Evolutionary conservation across 805 yeast genomes (phyloP).

Genomic region (Metschnikowia lunata): DNA sequence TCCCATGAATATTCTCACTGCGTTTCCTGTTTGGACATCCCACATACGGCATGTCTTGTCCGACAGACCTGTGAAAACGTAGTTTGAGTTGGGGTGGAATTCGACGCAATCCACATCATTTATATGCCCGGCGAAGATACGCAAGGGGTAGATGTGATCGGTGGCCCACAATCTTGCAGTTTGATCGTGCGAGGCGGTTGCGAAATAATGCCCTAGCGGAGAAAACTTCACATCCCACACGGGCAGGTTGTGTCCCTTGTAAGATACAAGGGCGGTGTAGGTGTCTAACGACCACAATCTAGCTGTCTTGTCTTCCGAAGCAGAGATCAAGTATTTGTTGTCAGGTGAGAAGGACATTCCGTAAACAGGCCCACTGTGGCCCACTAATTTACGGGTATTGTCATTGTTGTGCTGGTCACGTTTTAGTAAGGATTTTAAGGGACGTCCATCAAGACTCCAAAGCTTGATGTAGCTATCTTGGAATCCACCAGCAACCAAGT

Average conservation of each 20-base stretch:
- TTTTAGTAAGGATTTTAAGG: slow-evolving; percentile 59
- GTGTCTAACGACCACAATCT: slow-evolving; percentile 94
- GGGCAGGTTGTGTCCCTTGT: slow-evolving; percentile 94
- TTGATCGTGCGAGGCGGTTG: slow-evolving; percentile 97
- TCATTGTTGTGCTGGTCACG: slow-evolving; percentile 48
- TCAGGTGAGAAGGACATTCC: slow-evolving; percentile 91
- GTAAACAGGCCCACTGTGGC: slow-evolving; percentile 93
- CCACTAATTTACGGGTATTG: slow-evolving; percentile 60
- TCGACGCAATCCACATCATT: slow-evolving; percentile 93
- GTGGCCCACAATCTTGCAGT: slow-evolving; percentile 98
- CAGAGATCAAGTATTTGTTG: slow-evolving; percentile 69
- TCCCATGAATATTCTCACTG: slow-evolving; percentile 89
- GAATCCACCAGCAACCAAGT: slow-evolving; percentile 89
- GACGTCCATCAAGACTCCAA: slow-evolving; percentile 92
- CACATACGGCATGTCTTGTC: slow-evolving; percentile 98
- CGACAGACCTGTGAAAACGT: slow-evolving; percentile 90
- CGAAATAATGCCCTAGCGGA: slow-evolving; percentile 95
- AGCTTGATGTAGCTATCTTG: slow-evolving; percentile 86
- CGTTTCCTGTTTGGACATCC: slow-evolving; percentile 86
- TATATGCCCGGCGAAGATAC: slow-evolving; percentile 96
- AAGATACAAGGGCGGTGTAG: slow-evolving; percentile 82
- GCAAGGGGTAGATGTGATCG: slow-evolving; percentile 92
- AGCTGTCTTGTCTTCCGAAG: slow-evolving; percentile 89
- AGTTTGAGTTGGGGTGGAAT: slow-evolving; percentile 95
- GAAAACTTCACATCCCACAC: slow-evolving; percentile 96